Base-by-base conservation (phyloP, 257 asterid species). In the Lavandula angustifolia region DNA sequence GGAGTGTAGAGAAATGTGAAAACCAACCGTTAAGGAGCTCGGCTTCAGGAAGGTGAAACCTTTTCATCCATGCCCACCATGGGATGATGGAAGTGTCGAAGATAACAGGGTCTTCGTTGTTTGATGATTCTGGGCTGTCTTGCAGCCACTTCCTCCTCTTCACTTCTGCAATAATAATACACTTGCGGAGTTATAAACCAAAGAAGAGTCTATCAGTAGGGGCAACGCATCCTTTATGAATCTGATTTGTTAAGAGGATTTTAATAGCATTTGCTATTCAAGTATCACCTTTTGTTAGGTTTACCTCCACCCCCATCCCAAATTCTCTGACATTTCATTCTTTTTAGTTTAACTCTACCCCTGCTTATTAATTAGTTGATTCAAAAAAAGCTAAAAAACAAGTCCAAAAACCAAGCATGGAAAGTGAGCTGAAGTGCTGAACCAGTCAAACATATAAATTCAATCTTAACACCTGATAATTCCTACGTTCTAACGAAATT, bases 1-100 rank as follows among this genome's bases (percentile, higher is more conserved):
- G 27, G 54, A 17, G 43, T n/a, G 31, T 6, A 46, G n/a, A 51
- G 42, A 4, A 43, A 48, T 49, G 49, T 68, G 69, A 77, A 34
- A 58, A 89, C 96, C 88, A 27, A 89, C 99, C 97, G 27, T 92
- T 92, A 4, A 92, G 99, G 34, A 86, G 79, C 70, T 92, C 99
- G 32, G 99, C 99, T 82, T 92, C 99, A 3, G 99, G 97, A 49
- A 92, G 99, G 82, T 92, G 99, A 66, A 85, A 89, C 74, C 96
- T 84, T 73, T 87, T 87, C 75, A 83, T 80, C 96, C 99, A 92
- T 66, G 94, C 92, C 99, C 99, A 92, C 97, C 97, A 92, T 48
- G 99, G 99, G 72, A 92, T 72, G 33, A 85, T 84, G 29, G 97
- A 80, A 44, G 96, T 89, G 83, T 89, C 95, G 12, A 92, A 92